Conservation (phyloP, 345 rosid genomes). For the Euphorbia peplus region DNA sequence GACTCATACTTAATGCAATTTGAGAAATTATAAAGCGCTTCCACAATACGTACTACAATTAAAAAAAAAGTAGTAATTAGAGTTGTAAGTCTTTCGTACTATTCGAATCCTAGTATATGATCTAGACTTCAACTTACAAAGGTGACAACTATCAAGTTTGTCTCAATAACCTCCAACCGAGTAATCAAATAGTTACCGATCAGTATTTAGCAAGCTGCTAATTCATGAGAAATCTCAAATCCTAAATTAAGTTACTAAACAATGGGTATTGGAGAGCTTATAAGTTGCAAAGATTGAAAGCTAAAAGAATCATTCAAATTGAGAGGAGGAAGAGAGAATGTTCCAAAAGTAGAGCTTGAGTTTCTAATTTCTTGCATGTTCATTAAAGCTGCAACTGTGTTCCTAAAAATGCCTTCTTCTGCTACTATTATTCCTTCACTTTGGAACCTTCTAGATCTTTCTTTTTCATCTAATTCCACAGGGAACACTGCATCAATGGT, state of each 20-base stretch:
- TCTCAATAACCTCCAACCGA: constrained; percentile 1
- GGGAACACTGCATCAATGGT: constrained; percentile 60
- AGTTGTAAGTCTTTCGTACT: no score
- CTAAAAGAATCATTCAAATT: constrained; percentile 55
- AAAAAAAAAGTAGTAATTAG: no score
- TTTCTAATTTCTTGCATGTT: constrained; percentile 78
- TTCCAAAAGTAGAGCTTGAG: constrained; percentile 67
- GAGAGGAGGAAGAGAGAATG: constrained; percentile 75
- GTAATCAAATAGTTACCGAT: no score
- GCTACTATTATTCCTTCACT: constrained; percentile 31
- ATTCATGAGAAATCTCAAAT: neutral
- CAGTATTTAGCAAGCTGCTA: no score
- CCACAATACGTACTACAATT: no score
- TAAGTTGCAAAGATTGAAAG: constrained; percentile 38
- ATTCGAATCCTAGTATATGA: no score
- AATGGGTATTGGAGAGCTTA: constrained; percentile 57
- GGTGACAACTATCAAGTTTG: no score
- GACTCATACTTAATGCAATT: no score
- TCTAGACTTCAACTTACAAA: no score
- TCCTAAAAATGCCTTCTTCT: constrained; percentile 68
- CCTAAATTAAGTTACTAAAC: no score
- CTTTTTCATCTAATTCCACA: constrained; percentile 21
- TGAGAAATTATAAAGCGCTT: no score
- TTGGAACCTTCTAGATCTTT: constrained; percentile 10
- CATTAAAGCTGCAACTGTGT: constrained; percentile 64